These are phyloP conservation scores for Neoscytalidium dimidiatum DNA, from an alignment of 2,329 filamentous ascomycete species.

Conservation along the genomic window DNA sequence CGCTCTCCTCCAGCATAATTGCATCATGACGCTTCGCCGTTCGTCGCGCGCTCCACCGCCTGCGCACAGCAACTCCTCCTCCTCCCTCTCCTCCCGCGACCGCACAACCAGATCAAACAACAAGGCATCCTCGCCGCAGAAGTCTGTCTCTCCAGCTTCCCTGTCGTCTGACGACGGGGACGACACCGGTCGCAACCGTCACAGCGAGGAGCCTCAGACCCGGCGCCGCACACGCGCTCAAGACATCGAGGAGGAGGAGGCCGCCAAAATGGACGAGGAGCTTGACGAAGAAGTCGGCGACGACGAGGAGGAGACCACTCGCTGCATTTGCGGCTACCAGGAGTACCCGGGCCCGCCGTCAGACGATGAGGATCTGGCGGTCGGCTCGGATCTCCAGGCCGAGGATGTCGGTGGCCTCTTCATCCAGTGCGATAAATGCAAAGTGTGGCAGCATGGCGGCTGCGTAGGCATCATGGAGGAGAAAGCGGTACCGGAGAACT, in stretches of 20 bases:
- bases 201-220: constrained; percentile 68
- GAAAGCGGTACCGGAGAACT: constrained; percentile 82
- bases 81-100: constrained; percentile 71
- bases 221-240: constrained; percentile 79
- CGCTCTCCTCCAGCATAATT: constrained; percentile 14
- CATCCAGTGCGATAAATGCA: constrained; percentile 94
- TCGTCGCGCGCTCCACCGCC: constrained; percentile 79
- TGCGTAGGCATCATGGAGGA: constrained; percentile 97
- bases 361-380: constrained; percentile 55
- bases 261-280: constrained; percentile 44
- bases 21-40: constrained; percentile 71
- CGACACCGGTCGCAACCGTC: constrained; percentile 54
- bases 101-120: constrained; percentile 71
- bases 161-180: constrained; percentile 68
- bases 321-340: constrained; percentile 91
- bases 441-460: constrained; percentile 97
- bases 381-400: constrained; percentile 48
- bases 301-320: constrained; percentile 87
- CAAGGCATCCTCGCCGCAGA: constrained; percentile 72
- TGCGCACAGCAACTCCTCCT: constrained; percentile 76
- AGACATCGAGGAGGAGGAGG: constrained; percentile 57
- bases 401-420: constrained; percentile 94
- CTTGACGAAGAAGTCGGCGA: constrained; percentile 64
- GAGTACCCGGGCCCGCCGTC: constrained; percentile 83
- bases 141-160: constrained; percentile 73